Evolutionary conservation across 495 filamentous ascomycete genomes (phyloP), one percentile per base, ranked within the genome.

Genomic region (Aspergillus carlsbadensis): DNA sequence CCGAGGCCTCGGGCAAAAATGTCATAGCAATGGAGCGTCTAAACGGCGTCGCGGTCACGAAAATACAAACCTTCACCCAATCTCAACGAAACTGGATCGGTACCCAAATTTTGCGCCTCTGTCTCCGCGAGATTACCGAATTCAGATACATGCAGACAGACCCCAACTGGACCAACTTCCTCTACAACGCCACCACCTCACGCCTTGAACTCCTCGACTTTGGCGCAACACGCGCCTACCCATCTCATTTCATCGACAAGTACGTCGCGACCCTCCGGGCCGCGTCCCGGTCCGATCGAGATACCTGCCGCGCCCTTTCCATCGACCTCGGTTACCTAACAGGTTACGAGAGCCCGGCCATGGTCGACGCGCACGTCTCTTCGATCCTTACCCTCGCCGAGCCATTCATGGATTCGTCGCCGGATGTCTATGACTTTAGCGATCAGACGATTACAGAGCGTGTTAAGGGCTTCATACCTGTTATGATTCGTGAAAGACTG

Each of bases 111-210:
- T 79, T 98, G 47, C 89, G 92, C 10, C 83, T 98, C 15, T 97
- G 94, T 65, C 82, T 98, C 34, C 88, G 92, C 45, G 94, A 98
- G 70, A 91, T 98, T 64, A 83, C 81, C 52, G 90, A 96, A 63
- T 98, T 96, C 78, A 82, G 78, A 40, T 98, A 94, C 78, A 98
- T 98, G 94, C 94, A 98, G 73, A 98, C 94, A 22, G 94, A 98
- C 72, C 94, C 94, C 17, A 98, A 98, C 78, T 98, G 95, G 94
- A 98, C 95, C n/a, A 98, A 98, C 67, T 98, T 98, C 76, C 77
- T 98, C 24, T 98, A 89, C 78, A 96, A 98, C 67, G 70, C 81
- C 0, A 49, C 73, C 7, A 85, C 83, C 2, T 73, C 85, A 50
- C 87, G 84, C 62, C 84, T 98, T 6, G 92, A 98, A 71, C 85